Evolutionary conservation across 2,329 filamentous ascomycete genomes (phyloP), one percentile per base, ranked within the genome.

Genomic region (Epichloe coenophiala): DNA sequence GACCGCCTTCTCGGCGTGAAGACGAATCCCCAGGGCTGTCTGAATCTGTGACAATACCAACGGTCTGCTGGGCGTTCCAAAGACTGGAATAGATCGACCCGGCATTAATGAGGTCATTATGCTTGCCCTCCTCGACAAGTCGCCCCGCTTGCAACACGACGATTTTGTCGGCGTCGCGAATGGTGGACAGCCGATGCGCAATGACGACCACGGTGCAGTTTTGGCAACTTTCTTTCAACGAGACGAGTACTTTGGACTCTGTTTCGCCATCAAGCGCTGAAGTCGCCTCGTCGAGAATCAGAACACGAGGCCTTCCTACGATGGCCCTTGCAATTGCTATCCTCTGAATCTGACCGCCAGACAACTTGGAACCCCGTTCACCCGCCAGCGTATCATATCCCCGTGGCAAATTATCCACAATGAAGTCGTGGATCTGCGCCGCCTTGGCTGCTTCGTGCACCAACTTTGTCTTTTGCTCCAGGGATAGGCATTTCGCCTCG

Each of bases 281-380:
- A 3, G 86, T 88, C 7, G 88, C 87, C 70, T 93, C 87, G 59
- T 93, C 86, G 0, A 93, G 76, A 1, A 93, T 76, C 3, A 96
- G 70, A 53, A 97, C 81, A 66, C 88, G 89, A 5, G 91, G 90
- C 11, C 15, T 15, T 27, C 23, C 23, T 27, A 7, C 23, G 23
- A 27, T 27, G 6, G 23, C 23, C 23, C 23, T 27, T 7, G 23
- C 23, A 7, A 27, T 27, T 27, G 23, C 23, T 27, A 27, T 27
- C 6, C 23, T 27, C 23, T 37, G 36, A 4, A 11, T 1, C 36
- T 37, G 36, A 11, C 36, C 36, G 36, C 36, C 36, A 37, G 36
- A 37, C 36, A 37, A 15, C 36, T 37, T 11, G 11, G 15, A 37
- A 11, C 36, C 11, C 15, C 15, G 11, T 37, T 37, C 9, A 15